Conservation (phyloP, 225 moss, liverwort and hornwort species). For the Thuidium tamariscinum region DNA sequence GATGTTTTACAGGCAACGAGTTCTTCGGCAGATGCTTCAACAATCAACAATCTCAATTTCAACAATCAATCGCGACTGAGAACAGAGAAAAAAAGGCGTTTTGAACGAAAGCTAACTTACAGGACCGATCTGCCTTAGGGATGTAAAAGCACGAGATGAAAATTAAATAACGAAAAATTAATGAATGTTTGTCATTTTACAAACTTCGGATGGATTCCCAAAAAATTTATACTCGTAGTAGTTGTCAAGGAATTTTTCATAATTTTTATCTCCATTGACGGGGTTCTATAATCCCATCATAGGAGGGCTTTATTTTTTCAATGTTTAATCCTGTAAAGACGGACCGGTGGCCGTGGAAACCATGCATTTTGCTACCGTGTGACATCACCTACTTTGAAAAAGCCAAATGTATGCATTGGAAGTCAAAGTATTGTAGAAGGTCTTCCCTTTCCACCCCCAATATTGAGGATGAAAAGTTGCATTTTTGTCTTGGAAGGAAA, state of each 20-base stretch:
- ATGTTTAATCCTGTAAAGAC: too few species aligned
- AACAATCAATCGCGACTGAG: neutral
- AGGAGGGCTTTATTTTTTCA: rapidly evolving
- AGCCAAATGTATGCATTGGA: too few species aligned
- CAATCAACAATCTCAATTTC: neutral
- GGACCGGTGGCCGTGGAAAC: too few species aligned
- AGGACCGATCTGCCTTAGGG: too few species aligned
- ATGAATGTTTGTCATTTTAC: neutral
- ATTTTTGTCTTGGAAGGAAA: too few species aligned
- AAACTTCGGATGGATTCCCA: neutral
- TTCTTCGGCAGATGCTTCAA: neutral
- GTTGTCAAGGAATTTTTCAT: rapidly evolving
- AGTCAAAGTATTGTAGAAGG: too few species aligned
- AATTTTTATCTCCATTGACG: rapidly evolving
- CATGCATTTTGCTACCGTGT: too few species aligned
- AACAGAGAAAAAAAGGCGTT: neutral
- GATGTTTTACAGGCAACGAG: neutral
- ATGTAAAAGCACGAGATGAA: neutral
- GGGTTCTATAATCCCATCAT: rapidly evolving
- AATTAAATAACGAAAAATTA: neutral
- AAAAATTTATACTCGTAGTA: neutral
- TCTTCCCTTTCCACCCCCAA: too few species aligned
- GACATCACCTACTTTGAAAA: too few species aligned
- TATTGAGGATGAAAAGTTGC: too few species aligned
- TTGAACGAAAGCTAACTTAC: neutral